Evolutionary conservation across 345 rosid species (phyloP).

Genomic region (Camelina sativa): DNA sequence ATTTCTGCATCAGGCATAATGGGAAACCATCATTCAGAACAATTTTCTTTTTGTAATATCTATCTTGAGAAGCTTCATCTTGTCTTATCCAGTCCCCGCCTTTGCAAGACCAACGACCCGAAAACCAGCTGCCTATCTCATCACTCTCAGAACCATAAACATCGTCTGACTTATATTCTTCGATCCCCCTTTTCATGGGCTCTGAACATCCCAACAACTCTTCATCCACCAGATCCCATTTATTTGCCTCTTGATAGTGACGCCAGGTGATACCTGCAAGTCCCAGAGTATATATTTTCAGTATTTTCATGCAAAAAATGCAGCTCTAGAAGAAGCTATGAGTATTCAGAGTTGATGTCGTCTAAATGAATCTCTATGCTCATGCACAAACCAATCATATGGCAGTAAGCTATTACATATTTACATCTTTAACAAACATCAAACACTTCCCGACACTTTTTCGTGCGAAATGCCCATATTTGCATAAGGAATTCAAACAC

Average conservation of each 20-base stretch:
- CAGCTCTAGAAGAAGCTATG: conserved; percentile 26
- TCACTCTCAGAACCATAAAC: conserved; percentile 48
- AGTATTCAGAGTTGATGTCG: conserved; percentile 22
- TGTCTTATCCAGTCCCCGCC: conserved; percentile 99
- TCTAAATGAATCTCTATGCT: conserved; percentile 30
- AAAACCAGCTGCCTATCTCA: conserved; percentile 71
- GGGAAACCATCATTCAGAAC: conserved; percentile 97
- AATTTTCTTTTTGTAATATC: conserved; percentile 62
- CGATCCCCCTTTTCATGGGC: conserved; percentile 44
- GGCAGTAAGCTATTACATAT: conserved; percentile 24
- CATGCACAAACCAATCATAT: conserved; percentile 30
- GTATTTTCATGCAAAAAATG: conserved; percentile 35
- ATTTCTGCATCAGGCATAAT: conserved; percentile 90
- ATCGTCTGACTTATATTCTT: conserved; percentile 52
- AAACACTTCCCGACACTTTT: conserved; percentile 16
- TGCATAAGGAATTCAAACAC: conserved; percentile 3
- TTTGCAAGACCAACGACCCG: conserved; percentile 87
- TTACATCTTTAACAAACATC: conserved; percentile 19
- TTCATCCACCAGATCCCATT: conserved; percentile 45
- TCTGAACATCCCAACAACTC: conserved; percentile 47
- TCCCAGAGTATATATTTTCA: conserved; percentile 30
- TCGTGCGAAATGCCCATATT: conserved; percentile 5
- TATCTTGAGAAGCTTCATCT: conserved; percentile 77
- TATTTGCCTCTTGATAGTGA: conserved; percentile 45
- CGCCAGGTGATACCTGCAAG: conserved; percentile 58